Percentiles rank a stretch among this genome's conserved stretches.
Evolutionary conservation across 805 yeast species (phyloP).

Genomic region (Candida boleticola): DNA sequence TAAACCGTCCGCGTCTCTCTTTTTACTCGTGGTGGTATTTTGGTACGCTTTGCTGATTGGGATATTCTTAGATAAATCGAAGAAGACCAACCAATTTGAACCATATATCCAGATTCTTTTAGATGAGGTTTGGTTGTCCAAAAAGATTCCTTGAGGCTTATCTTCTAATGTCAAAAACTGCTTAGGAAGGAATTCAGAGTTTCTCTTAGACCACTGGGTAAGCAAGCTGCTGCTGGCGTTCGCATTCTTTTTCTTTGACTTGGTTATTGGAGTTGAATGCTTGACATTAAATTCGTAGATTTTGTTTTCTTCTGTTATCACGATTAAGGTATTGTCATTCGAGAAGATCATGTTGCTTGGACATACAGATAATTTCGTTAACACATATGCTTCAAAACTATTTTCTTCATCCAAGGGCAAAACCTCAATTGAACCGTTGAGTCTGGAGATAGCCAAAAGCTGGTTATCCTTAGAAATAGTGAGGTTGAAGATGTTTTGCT

Average conservation of each 20-base stretch:
- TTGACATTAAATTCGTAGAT: slow-evolving; percentile 62
- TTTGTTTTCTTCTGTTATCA: slow-evolving; percentile 71
- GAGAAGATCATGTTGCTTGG: slow-evolving; percentile 66
- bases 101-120: slow-evolving; percentile 83
- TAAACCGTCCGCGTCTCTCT: slow-evolving; percentile 45
- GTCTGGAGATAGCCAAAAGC: slow-evolving; percentile 56
- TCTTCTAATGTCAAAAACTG: slow-evolving; percentile 58
- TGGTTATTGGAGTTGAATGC: slow-evolving; percentile 10
- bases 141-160: slow-evolving; percentile 71
- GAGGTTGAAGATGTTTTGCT: slow-evolving; percentile 51
- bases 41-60: slow-evolving; percentile 40
- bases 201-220: slow-evolving; percentile 78
- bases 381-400: slow-evolving; percentile 26
- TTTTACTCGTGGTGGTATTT: slow-evolving; percentile 28
- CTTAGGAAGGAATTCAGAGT: slow-evolving; percentile 72
- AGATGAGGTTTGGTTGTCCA: slow-evolving; percentile 33
- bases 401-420: slow-evolving; percentile 26
- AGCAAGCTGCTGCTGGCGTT: slow-evolving; percentile 23
- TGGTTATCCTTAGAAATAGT: slow-evolving; percentile 45
- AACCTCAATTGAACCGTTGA: slow-evolving; percentile 64
- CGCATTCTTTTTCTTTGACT: slow-evolving; percentile 5
- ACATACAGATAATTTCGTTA: slow-evolving; percentile 58
- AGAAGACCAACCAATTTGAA: slow-evolving; percentile 71
- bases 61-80: slow-evolving; percentile 61
- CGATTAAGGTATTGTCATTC: slow-evolving; percentile 48